phyloP scores from a whole-genome alignment of 2,329 filamentous ascomycete genomes.

The Cryphonectria parasitica region DNA sequence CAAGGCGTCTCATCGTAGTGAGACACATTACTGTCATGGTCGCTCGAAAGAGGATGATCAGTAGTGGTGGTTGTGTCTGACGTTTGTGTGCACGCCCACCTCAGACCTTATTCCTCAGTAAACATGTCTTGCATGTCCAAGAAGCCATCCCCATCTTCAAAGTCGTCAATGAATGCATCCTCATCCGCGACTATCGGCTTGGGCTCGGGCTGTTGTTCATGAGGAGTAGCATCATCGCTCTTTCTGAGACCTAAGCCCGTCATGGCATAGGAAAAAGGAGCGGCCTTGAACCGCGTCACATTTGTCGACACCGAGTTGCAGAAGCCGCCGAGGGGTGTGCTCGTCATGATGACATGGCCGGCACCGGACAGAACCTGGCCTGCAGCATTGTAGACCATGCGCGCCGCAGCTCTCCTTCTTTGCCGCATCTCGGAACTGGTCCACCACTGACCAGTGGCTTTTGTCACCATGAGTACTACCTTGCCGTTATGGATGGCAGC shows the following conservation, averaged over 20 bases:
- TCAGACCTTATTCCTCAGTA: neutral
- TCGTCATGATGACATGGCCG: conserved; percentile 27
- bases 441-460: conserved; percentile 28
- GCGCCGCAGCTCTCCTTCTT: conserved; percentile 22
- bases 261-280: conserved; percentile 23
- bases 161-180: neutral
- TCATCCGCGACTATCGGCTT: neutral
- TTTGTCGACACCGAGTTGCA: conserved; percentile 24
- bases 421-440: conserved; percentile 26
- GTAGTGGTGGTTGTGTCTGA: neutral
- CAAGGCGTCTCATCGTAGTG: neutral
- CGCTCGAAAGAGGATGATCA: neutral
- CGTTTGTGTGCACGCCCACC: neutral
- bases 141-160: neutral
- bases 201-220: neutral
- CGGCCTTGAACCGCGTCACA: conserved; percentile 19
- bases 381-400: conserved; percentile 17
- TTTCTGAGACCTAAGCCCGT: conserved; percentile 20
- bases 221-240: conserved; percentile 2
- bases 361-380: conserved; percentile 22
- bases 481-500: conserved; percentile 22
- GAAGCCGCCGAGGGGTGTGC: conserved; percentile 24
- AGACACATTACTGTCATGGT: neutral
- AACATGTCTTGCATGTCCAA: neutral
- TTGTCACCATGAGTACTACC: conserved; percentile 25